These are phyloP conservation scores for Pichia sp. DNA, from an alignment of 1,139 yeast species.

Conservation along the genomic window DNA sequence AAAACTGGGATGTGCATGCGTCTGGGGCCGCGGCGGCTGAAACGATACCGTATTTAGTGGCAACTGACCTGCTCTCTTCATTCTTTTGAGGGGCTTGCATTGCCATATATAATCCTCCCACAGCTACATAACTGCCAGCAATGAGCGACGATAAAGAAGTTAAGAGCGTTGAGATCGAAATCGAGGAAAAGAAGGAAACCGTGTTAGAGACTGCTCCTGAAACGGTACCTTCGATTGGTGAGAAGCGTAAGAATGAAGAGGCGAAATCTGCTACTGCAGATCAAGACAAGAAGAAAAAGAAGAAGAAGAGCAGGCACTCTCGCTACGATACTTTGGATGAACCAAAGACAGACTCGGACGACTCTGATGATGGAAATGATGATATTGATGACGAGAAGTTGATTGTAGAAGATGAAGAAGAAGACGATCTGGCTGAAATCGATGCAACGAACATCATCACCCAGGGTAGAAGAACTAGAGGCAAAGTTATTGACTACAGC, in stretches of 20 bases:
- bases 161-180: no score
- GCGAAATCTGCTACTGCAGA: slow-evolving; percentile 15
- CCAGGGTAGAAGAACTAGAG: slow-evolving; percentile 85
- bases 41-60: no score
- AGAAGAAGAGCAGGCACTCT: slow-evolving; percentile 39
- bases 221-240: slow-evolving; percentile 3
- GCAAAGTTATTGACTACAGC: slow-evolving; percentile 78
- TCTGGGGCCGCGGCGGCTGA: no score
- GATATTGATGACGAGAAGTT: slow-evolving; percentile 52
- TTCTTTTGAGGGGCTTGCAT: no score
- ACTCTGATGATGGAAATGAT: slow-evolving; percentile 37
- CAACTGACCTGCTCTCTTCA: no score
- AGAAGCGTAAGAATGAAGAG: slow-evolving; percentile 14
- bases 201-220: background rate
- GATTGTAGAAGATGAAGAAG: slow-evolving; percentile 59
- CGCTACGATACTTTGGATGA: slow-evolving; percentile 40
- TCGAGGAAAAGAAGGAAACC: background rate
- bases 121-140: background rate
- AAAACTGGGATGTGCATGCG: no score
- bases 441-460: slow-evolving; percentile 79
- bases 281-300: slow-evolving; percentile 23
- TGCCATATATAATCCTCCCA: no score
- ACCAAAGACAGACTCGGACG: slow-evolving; percentile 28
- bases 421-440: slow-evolving; percentile 77
- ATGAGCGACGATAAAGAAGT: slow-evolving; percentile 6